These are phyloP conservation scores for Globisporangium perplexum DNA, from an alignment of 352 stramenopile species.

Conservation along the genomic window DNA sequence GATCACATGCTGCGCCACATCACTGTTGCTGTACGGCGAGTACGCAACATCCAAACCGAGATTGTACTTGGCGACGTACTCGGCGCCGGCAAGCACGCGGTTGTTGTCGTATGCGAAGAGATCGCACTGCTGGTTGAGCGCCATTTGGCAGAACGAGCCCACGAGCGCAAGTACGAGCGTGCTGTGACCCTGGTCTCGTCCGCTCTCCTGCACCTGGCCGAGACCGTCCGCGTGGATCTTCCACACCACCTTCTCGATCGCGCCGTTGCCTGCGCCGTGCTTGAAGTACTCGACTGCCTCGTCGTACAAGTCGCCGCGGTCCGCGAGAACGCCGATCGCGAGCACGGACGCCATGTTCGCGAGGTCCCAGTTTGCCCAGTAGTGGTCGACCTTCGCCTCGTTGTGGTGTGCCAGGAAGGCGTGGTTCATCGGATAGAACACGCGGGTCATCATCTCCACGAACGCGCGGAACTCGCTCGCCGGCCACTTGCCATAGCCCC, in stretches of 20 bases:
- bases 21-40: slow-evolving; percentile 16
- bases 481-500: slow-evolving; percentile 10
- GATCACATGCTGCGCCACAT: slow-evolving; percentile 14
- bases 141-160: slow-evolving; percentile 15
- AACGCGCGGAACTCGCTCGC: slow-evolving; percentile 8
- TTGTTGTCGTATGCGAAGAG: slow-evolving; percentile 18
- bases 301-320: slow-evolving; percentile 13
- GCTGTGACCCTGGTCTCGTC: slow-evolving; percentile 15
- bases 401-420: slow-evolving; percentile 18
- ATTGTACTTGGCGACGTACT: slow-evolving; percentile 19
- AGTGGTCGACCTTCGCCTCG: slow-evolving; percentile 18
- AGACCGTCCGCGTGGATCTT: slow-evolving; percentile 10
- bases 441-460: slow-evolving; percentile 10
- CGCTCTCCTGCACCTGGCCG: slow-evolving; percentile 16
- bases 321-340: slow-evolving; percentile 14
- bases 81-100: slow-evolving; percentile 14
- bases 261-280: slow-evolving; percentile 11
- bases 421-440: slow-evolving; percentile 21
- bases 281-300: slow-evolving; percentile 16
- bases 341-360: slow-evolving; percentile 19
- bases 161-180: slow-evolving; percentile 13
- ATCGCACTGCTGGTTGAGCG: slow-evolving; percentile 14
- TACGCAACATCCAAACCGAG: slow-evolving; percentile 9
- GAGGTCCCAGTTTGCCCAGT: slow-evolving; percentile 20
- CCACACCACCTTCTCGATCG: slow-evolving; percentile 14